These are phyloP conservation scores for Claviceps spartinae DNA, from an alignment of 2,329 filamentous ascomycete genomes.

Conservation along the genomic window DNA sequence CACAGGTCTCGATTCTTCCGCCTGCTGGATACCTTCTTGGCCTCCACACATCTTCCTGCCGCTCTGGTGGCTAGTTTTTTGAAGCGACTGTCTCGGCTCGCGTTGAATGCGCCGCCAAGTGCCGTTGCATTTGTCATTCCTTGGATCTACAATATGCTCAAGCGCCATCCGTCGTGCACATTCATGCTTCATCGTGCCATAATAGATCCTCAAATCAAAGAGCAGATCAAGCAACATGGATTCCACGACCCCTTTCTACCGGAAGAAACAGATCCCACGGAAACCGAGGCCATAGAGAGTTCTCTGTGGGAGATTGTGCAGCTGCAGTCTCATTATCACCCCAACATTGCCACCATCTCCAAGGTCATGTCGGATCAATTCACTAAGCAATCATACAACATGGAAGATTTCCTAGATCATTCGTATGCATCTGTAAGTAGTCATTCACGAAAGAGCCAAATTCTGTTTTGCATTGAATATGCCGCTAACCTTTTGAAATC, in stretches of 20 bases:
- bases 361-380: constrained; percentile 95
- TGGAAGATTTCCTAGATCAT: constrained; percentile 97
- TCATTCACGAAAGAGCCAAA: background rate
- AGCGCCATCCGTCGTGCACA: constrained; percentile 76
- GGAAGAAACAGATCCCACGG: constrained; percentile 66
- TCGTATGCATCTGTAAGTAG: constrained; percentile 67
- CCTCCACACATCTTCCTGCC: constrained; percentile 83
- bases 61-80: constrained; percentile 88
- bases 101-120: constrained; percentile 77
- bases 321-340: constrained; percentile 86
- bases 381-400: constrained; percentile 83
- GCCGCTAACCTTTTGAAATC: background rate
- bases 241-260: constrained; percentile 63
- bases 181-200: constrained; percentile 86
- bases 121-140: constrained; percentile 82
- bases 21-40: constrained; percentile 77
- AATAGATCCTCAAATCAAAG: constrained; percentile 42
- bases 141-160: constrained; percentile 91
- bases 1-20: constrained; percentile 90
- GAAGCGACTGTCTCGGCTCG: constrained; percentile 75
- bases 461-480: background rate
- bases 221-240: constrained; percentile 45
- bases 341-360: constrained; percentile 86
- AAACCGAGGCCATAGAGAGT: constrained; percentile 78
- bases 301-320: constrained; percentile 91